Conservation (phyloP, 1,284 basidiomycete species). For the Wolfiporia cocos region DNA sequence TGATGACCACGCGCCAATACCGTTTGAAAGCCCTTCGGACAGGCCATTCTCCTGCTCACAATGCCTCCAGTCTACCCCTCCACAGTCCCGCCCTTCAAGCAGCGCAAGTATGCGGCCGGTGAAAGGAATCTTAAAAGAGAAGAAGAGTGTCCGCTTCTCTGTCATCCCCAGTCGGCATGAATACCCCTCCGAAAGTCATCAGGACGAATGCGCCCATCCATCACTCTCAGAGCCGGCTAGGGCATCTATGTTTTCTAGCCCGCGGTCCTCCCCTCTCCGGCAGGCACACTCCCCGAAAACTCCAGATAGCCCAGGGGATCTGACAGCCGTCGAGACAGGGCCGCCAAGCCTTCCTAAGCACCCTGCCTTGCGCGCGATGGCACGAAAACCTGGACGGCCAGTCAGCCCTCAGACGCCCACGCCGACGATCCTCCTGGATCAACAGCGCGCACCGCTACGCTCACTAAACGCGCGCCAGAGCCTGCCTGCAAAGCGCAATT, state of each 20-base stretch:
- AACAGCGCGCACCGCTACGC: slow-evolving; percentile 15
- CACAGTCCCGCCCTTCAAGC: slow-evolving; percentile 15
- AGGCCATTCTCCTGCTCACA: slow-evolving; percentile 4
- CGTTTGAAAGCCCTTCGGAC: slow-evolving; percentile 17
- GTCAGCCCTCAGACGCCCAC: slow-evolving; percentile 10
- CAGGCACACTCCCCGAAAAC: slow-evolving; percentile 7
- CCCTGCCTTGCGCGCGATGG: slow-evolving; percentile 22
- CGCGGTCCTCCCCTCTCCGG: slow-evolving; percentile 12
- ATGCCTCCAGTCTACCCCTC: slow-evolving; percentile 11
- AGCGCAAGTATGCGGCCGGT: slow-evolving; percentile 21
- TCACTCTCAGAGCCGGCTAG: slow-evolving; percentile 1
- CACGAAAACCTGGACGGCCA: slow-evolving; percentile 7
- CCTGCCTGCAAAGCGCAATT: slow-evolving; percentile 12
- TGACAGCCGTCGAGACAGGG: not conserved
- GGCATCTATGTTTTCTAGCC: slow-evolving; percentile 3
- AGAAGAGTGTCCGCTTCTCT: slow-evolving; percentile 31
- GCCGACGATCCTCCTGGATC: slow-evolving; percentile 4
- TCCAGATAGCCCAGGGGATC: not conserved
- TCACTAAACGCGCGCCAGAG: slow-evolving; percentile 18
- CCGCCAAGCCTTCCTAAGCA: slow-evolving; percentile 19
- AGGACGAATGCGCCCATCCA: slow-evolving; percentile 1
- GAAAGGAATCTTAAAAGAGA: slow-evolving; percentile 30
- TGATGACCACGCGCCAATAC: slow-evolving; percentile 18
- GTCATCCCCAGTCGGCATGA: slow-evolving; percentile 22
- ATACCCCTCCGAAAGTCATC: slow-evolving; percentile 8